Conservation (phyloP, 345 rosid species). For the Lagerstroemia speciosa region DNA sequence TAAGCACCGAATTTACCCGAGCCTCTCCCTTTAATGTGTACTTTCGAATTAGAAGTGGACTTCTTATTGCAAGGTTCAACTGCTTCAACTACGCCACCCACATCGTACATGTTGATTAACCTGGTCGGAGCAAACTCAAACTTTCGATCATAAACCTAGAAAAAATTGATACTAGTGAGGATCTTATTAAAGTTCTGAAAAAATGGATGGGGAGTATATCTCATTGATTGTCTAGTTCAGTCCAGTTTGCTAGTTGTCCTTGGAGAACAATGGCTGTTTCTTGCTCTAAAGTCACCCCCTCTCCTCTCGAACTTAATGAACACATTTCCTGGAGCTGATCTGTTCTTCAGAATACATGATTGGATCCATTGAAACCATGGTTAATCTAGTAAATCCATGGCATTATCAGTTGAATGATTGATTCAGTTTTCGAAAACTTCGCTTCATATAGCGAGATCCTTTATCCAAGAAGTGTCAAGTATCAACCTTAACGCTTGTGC, state of each 20-base stretch:
- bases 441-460: neutral
- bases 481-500: neutral
- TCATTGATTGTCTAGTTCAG: neutral
- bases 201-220: neutral
- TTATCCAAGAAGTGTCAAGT: neutral
- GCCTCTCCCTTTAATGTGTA: conserved; percentile 34
- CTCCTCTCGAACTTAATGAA: neutral
- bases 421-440: neutral
- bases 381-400: neutral
- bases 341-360: neutral
- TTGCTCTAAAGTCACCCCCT: neutral
- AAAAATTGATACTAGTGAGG: neutral
- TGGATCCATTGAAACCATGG: neutral
- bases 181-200: neutral
- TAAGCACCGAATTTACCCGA: conserved; percentile 36
- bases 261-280: neutral
- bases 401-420: neutral
- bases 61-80: conserved; percentile 8
- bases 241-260: neutral
- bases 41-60: conserved; percentile 9
- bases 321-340: too few relatives aligned
- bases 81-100: conserved; percentile 40
- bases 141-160: conserved; percentile 26
- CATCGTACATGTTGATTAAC: conserved; percentile 39
- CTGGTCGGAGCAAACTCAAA: conserved; percentile 46